phyloP scores from a whole-genome alignment of 1,284 basidiomycete species.

The Ganoderma resinaceum region DNA sequence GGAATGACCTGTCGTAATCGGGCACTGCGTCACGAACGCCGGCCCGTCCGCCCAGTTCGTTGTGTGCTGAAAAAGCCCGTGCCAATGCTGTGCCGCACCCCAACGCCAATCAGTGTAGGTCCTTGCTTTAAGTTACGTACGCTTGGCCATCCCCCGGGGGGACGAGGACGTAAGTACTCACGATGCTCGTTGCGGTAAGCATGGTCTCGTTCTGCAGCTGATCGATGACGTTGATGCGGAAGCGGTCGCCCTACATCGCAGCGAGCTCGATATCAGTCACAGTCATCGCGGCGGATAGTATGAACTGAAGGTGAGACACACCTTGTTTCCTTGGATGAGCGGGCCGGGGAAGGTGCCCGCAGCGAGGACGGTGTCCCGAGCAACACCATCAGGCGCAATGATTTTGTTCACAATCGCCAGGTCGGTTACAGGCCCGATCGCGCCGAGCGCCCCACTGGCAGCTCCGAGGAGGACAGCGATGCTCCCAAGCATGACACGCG shows the following conservation, averaged over 20 bases:
- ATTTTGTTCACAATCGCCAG: constrained; percentile 29
- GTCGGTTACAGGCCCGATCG: constrained; percentile 26
- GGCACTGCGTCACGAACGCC: constrained; percentile 52
- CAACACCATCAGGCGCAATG: constrained; percentile 32
- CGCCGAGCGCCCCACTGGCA: not conserved
- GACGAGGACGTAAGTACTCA: constrained; percentile 25
- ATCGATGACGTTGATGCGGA: constrained; percentile 44
- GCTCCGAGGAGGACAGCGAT: not conserved
- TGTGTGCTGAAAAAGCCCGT: constrained; percentile 39
- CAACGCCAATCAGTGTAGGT: not conserved
- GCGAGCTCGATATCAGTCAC: not conserved
- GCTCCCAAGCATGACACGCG: not conserved
- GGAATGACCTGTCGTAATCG: constrained; percentile 48
- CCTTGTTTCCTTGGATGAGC: constrained; percentile 33
- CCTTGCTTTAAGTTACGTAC: not conserved
- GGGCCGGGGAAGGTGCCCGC: constrained; percentile 36
- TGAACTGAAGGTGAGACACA: constrained; percentile 7
- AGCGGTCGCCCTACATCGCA: constrained; percentile 29
- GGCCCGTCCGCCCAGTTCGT: constrained; percentile 40
- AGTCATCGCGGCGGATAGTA: not conserved
- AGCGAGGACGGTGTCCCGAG: constrained; percentile 30
- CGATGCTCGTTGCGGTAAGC: constrained; percentile 42
- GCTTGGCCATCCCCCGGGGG: too few species aligned
- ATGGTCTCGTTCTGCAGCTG: constrained; percentile 42
- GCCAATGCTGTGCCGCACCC: constrained; percentile 39